Base-by-base conservation (phyloP, 1,284 basidiomycete genomes). In the Boletus calvinii region DNA sequence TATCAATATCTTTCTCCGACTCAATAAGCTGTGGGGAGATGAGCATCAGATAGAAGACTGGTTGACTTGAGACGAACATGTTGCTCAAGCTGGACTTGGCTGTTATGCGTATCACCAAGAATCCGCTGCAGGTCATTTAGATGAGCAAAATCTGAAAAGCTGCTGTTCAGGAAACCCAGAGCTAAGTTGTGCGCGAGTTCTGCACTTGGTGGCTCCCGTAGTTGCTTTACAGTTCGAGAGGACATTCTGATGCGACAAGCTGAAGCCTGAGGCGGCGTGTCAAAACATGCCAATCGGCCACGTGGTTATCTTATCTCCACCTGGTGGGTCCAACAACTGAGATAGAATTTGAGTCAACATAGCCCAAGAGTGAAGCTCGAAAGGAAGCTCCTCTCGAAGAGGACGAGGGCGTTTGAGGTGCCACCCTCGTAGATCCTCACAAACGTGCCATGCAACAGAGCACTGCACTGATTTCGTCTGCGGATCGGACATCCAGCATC, bases 21-120 rank as follows among this genome's bases (percentile, higher is more conserved):
- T 72, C 66, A 39, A 71, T 65, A 58, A 86, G 74, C 87, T 90
- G 77, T 67, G 78, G 80, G 75, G 60, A 74, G 69, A 67, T 67
- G 50, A 58, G 64, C 60, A 51, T 60, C 52, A 70, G 55, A 70
- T 59, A 45, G 50, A 37, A 53, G 29, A 30, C 35, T 37, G 32
- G 46, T 48, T 43, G 46, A 17, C 26, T 41, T 61, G 26, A 39
- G 24, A 64, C 80, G 69, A 69, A 82, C 81, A 54, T 72, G 72
- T 46, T 67, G 61, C 53, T 72, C 63, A 11, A 81, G 71, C 34
- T 72, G 68, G 29, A 72, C 67, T 46, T 74, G 68, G 22, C 59
- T 64, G 46, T 62, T 59, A 42, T 68, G 62, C 8, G 75, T 74
- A 24, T 76, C 63, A 10, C 60, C 54, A 35, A 80, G 67, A 9